Evolutionary conservation across 306 rosid genomes (phyloP), one percentile per base, ranked within the genome.

Genomic region (Vigna mungo): DNA sequence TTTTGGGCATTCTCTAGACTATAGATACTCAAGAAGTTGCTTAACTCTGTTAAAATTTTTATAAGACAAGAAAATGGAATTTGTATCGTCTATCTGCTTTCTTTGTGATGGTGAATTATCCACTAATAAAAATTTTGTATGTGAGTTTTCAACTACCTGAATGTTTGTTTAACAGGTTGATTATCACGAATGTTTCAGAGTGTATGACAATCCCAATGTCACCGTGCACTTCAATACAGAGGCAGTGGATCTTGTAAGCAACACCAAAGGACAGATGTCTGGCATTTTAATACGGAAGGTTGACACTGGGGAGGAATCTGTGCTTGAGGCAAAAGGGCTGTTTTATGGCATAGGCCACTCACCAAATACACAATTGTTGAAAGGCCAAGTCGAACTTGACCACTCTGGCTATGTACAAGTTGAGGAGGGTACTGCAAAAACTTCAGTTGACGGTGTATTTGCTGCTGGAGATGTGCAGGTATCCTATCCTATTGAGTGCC

Each of bases 101-200:
- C 82, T 72, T 81, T 71, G 72, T 52, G 84, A 55, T 74, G 87
- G 73, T 75, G 78, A 68, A 60, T 81, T 84, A 80, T 78, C 78
- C 80, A 88, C 88, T 89, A 85, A 87, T 88, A 84, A 88, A 69
- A 87, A 71, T 68, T 76, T 85, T 83, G 87, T 82, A 83, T 86
- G 85, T 88, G 92, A 90, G 91, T 89, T 93, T 92, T 93, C 96
- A 90, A 90, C 92, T 89, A 79, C 93, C 88, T 90, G 88, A 92
- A 92, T 94, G 95, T 90, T 92, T 94, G 90, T 88, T 89, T 94
- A 92, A 94, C 98, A 94, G 97, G 98, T 92, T 94, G 90, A 89
- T 94, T 92, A 92, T 92, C 95, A 54, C 92, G 96, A 92, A 94
- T 92, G 98, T 94, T 94, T 89, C 95, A 94, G 98, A 92, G 98